Base-by-base conservation (phyloP, 2,329 filamentous ascomycete genomes). In the Colletotrichum incanum region DNA sequence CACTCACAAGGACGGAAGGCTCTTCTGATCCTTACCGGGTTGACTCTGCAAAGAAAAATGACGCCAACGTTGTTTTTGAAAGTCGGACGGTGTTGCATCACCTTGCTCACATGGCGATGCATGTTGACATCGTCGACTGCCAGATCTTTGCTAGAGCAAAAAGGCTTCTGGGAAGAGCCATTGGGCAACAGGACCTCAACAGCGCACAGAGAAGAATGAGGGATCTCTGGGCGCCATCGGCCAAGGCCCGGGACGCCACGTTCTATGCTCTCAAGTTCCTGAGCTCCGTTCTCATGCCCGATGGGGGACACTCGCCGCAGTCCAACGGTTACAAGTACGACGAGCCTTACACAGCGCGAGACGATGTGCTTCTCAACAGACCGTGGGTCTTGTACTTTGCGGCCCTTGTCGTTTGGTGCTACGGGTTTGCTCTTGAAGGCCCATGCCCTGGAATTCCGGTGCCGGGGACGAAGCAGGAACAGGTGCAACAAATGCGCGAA, bases 351-450 rank as follows among this genome's bases (percentile, higher is more conserved):
- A 92, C 91, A 23, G 94, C 95, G 0, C 90, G 94, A 26, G 93
- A 98, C 77, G 96, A 99, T 77, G 93, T 95, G 65, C 87, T 98
- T 1, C 88, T 98, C 72, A 97, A 98, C 78, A 89, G 96, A 20
- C 94, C 96, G 0, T 99, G 96, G 96, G 95, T 98, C 14, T 86
- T 98, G 63, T 99, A 98, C 82, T 97, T 98, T 79, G 94, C 96
- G 0, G 92, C 92, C 0, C 87, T 99, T 18, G 94, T 98, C 28
- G 93, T 98, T 1, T 99, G 96, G 96, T 94, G 92, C 72, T 99
- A 98, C 78, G 96, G 95, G 2, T 98, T 92, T 79, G 95, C 96
- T 0, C 85, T 97, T 26, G 96, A 98, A 76, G 96, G 96, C 0
- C 89, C 94, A 0, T 90, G 93, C 69, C 84, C 87, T 8, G 83